Base-by-base conservation (phyloP, 2,329 filamentous ascomycete species). In the Fusarium sp. region DNA sequence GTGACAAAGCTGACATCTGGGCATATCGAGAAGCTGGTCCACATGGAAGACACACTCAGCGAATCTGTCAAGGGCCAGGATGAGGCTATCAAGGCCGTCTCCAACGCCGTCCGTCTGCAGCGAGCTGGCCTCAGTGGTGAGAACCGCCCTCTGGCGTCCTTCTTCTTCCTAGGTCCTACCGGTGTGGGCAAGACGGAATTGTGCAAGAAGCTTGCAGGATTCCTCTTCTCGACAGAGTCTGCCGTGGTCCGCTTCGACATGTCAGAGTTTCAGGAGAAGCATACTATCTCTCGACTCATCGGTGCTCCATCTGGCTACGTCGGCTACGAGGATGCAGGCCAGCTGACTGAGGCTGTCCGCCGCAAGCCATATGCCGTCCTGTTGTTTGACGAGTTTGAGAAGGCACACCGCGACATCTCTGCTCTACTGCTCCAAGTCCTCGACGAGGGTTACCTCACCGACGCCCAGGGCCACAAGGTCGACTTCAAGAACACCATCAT, bases 401-500 rank as follows among this genome's bases (percentile, higher is more conserved):
- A 99, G 79, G 96, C 95, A 0, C 96, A 98, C 78, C 91, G 94
- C 57, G 96, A 99, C 75, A 98, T 98, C 71, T 97, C 94, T 0
- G 92, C 95, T 0, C 85, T 99, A 4, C 87, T 99, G 5, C 88
- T 99, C 5, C 96, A 98, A 80, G 95, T 98, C 0, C 89, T 99
- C 1, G 96, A 98, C 77, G 96, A 98, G 79, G 96, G 96, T 3
- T 98, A 96, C 83, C 87, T 99, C 52, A 98, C 95, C 1, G 96
- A 98, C 78, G 91, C 94, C 0, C 95, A 98, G 82, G 96, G 96
- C 34, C 95, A 97, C 84, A 97, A 96, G 81, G 92, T 99, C 64
- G 96, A 98, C 78, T 98, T 98, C 85, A 89, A 93, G 66, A 98
- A 98, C 81, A 98, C 95, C 8, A 92, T 98, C 75, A 98, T 98